These are phyloP conservation scores for Alopecurus myosuroides DNA, from an alignment of 176 grass and related monocot species.

Conservation along the genomic window DNA sequence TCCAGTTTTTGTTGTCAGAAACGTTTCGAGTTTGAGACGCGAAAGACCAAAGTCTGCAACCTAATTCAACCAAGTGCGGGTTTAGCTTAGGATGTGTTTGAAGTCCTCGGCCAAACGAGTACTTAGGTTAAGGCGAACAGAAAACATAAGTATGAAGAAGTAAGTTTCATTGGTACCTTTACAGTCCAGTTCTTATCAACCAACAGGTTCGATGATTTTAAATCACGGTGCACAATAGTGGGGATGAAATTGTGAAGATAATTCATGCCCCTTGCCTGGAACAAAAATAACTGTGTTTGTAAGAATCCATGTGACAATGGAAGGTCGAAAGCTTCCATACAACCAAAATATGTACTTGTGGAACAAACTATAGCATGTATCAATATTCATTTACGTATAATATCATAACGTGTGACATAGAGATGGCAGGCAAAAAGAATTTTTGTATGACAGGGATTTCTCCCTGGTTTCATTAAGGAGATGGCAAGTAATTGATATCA, in stretches of 20 bases:
- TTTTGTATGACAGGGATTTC: not conserved
- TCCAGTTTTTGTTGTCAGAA: conserved; percentile 73
- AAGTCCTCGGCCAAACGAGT: not conserved
- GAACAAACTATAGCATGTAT: conserved; percentile 7
- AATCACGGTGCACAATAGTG: conserved; percentile 83
- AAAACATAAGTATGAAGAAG: not conserved
- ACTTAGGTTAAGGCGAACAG: not conserved
- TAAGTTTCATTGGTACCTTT: conserved; percentile 48
- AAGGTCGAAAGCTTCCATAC: not conserved
- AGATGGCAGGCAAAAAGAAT: not conserved
- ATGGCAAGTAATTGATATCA: not conserved
- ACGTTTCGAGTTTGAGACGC: conserved; percentile 77
- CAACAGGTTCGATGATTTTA: conserved; percentile 94
- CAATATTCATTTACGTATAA: not conserved
- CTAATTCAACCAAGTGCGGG: conserved; percentile 27
- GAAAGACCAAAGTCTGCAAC: conserved; percentile 98
- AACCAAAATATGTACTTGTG: not conserved
- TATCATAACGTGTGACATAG: not conserved
- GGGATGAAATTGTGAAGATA: conserved; percentile 90
- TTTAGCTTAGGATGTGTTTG: not conserved
- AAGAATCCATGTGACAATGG: not conserved
- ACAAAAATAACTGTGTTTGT: not conserved
- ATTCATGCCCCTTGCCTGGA: conserved; percentile 92
- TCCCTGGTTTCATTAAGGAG: not conserved
- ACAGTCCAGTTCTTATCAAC: conserved; percentile 99